Evolutionary conservation across 345 rosid genomes (phyloP), one percentile per base, ranked within the genome.

Genomic region (Salix brachista): DNA sequence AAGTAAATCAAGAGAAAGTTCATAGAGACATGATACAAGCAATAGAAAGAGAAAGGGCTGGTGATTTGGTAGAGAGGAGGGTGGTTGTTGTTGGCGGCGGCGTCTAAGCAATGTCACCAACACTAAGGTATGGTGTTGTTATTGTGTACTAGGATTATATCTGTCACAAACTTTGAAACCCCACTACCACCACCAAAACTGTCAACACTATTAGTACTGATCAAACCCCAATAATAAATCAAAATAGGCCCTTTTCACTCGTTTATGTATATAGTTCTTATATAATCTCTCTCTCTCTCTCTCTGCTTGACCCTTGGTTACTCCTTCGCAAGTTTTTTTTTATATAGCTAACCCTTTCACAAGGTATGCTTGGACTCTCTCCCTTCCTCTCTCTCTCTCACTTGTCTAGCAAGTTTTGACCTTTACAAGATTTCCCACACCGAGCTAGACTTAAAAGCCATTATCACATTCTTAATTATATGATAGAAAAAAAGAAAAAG

Each of bases 181-280:
- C 62, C 69, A 54, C 62, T 14, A 14, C 18, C 66, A 18, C 73
- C 84, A 75, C 81, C 72, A 78, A 75, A 65, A 30, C 48, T 46
- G 5, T 58, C 17, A 58, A 12, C 67, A 23, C 76, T 21, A 4
- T 77, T 67, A n/a, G 60, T 70, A 60, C 74, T 74, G 60, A 86
- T 75, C 10, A 90, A 83, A 78, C 76, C 77, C 77, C 81, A 87
- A 79, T 75, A 90, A 81, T 82, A 85, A 90, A 82, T 84, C 73
- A 76, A 78, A 74, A 80, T 23, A 62, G 17, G 1, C 41, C 72
- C 21, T 10, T 26, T 28, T 28, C 4, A 61, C 26, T 23, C 32
- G 14, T 19, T 67, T 36, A 5, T 65, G 18, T 41, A 26, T 9
- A 8, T 12, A 37, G 1, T 61, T 41, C 13, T 42, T 25, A 6